phyloP scores from a whole-genome alignment of 1,284 basidiomycete genomes.

The Pisolithus thermaeus region DNA sequence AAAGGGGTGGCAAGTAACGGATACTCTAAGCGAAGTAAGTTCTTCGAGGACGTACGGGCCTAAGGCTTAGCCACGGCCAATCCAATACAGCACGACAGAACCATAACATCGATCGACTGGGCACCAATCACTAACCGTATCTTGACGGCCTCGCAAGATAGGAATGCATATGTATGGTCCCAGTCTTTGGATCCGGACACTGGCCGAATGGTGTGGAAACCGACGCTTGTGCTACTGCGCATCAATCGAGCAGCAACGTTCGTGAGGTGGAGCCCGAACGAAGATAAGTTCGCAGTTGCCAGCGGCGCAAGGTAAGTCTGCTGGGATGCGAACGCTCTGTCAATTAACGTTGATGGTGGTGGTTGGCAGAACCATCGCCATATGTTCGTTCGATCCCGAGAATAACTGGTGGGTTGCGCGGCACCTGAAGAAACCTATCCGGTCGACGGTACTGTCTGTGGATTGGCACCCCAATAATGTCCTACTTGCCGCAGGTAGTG shows the following conservation, averaged over 20 bases:
- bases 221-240: conserved; percentile 91
- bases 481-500: conserved; percentile 88
- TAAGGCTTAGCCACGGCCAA: neutral
- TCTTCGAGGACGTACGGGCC: neutral
- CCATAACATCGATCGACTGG: conserved; percentile 99
- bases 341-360: conserved; percentile 2
- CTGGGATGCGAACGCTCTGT: neutral
- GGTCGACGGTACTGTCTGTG: conserved; percentile 88
- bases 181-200: conserved; percentile 69
- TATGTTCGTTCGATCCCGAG: conserved; percentile 93
- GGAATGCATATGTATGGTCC: conserved; percentile 99
- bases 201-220: conserved; percentile 80
- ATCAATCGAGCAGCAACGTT: conserved; percentile 95
- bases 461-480: conserved; percentile 99
- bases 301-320: conserved; percentile 79
- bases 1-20: conserved; percentile 70
- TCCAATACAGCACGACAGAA: conserved; percentile 84
- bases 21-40: conserved; percentile 82
- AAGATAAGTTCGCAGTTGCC: conserved; percentile 99
- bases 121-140: conserved; percentile 94
- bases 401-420: conserved; percentile 99
- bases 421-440: conserved; percentile 94
- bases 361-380: conserved; percentile 73
- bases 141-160: conserved; percentile 96
- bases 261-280: conserved; percentile 95